Conservation (phyloP, 2,329 filamentous ascomycete genomes). For the Colletotrichum theobromicola region DNA sequence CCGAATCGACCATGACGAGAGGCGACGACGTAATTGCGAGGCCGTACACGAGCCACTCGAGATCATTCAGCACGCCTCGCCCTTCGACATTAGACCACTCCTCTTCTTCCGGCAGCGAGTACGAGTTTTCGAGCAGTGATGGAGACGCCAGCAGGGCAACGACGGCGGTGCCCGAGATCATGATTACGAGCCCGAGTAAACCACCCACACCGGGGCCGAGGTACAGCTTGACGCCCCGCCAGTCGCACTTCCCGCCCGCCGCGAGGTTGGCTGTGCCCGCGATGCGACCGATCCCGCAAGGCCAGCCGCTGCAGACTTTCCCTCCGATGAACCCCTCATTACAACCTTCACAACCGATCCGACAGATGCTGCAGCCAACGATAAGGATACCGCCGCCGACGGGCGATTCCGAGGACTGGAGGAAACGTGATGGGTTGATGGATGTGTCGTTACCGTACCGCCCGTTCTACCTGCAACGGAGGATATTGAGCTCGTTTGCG, state of each 20-base stretch:
- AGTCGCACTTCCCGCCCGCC: background rate
- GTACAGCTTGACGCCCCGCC: slow-evolving; percentile 1
- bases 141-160: background rate
- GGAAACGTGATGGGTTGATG: slow-evolving; percentile 23
- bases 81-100: background rate
- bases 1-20: slow-evolving; percentile 1
- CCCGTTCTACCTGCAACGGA: slow-evolving; percentile 38
- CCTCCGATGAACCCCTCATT: background rate
- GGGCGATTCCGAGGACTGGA: background rate
- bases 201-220: background rate
- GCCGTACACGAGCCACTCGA: slow-evolving; percentile 18
- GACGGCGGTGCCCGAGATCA: slow-evolving; percentile 8
- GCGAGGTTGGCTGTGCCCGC: background rate
- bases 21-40: background rate
- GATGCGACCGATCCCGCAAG: background rate
- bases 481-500: slow-evolving; percentile 33
- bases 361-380: background rate
- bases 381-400: background rate
- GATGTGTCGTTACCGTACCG: slow-evolving; percentile 37
- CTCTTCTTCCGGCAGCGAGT: background rate
- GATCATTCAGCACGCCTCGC: slow-evolving; percentile 18
- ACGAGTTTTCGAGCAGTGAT: background rate
- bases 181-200: slow-evolving; percentile 4
- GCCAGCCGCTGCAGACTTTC: background rate
- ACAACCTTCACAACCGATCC: background rate